These are phyloP conservation scores for Xylaria bambusicola DNA, from an alignment of 495 filamentous ascomycete genomes.

Conservation along the genomic window DNA sequence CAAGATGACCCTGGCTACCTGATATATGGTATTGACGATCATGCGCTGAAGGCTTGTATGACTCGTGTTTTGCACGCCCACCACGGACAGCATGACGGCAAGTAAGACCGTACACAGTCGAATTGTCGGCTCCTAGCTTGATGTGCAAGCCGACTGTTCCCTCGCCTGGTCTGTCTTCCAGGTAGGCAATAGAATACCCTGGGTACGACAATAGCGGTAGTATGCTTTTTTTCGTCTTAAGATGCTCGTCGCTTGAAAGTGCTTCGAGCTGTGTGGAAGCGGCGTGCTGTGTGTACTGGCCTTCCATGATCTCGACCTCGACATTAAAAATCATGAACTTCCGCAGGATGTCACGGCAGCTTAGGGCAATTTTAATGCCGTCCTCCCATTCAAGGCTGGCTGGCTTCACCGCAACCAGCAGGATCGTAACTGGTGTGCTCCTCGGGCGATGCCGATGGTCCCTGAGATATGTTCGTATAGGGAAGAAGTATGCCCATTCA, in stretches of 20 bases:
- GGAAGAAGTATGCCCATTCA: conserved; percentile 13
- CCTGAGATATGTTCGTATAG: conserved; percentile 12
- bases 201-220: not conserved
- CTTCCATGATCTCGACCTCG: conserved; percentile 12
- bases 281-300: conserved; percentile 5
- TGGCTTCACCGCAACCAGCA: conserved; percentile 13
- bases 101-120: conserved; percentile 14
- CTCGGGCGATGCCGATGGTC: not conserved
- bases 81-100: conserved; percentile 12
- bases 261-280: conserved; percentile 14
- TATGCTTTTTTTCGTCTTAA: not conserved
- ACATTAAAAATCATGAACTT: conserved; percentile 8
- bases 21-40: conserved; percentile 4
- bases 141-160: conserved; percentile 9
- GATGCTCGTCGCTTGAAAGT: not conserved
- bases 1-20: not conserved
- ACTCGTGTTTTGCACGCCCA: not conserved
- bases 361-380: conserved; percentile 5
- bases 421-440: not conserved
- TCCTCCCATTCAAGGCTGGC: conserved; percentile 7
- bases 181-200: conserved; percentile 4
- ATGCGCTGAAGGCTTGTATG: not conserved
- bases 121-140: conserved; percentile 1
- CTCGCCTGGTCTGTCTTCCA: not conserved
- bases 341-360: conserved; percentile 3